Base-by-base conservation (phyloP, 257 asterid species). In the Craterostigma plantagineum region DNA sequence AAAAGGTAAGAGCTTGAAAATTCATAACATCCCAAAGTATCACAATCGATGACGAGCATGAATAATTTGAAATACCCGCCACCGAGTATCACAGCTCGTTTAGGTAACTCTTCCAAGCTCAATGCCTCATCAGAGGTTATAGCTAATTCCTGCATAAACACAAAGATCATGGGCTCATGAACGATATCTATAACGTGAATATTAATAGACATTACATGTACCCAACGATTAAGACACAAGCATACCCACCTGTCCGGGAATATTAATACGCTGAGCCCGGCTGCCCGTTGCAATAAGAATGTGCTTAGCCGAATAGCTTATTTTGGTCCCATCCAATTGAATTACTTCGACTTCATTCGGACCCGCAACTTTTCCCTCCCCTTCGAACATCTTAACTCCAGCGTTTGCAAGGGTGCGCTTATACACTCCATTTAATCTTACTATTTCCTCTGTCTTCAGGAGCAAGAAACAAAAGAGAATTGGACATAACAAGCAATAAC, bases 121-220 rank as follows among this genome's bases (percentile, higher is more conserved):
- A 90, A 68, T 47, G 95, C 95, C 62, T 90, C 99, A 55, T 90
- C 99, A 11, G 99, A 90, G 13, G 99, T 90, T 57, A 90, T 90
- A 36, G 75, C 91, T 53, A 90, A 57, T 58, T 90, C 99, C 99
- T 77, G 78, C 52, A 23, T 23, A 23, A 23, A 23, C 30, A 23
- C 30, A 23, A 23, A 6, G 2, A 2, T 23, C 30, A 23, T 2
- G 6, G 6, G 30, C 30, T 23, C 30, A 23, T 23, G 6, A 23
- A 23, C 30, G n/a, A n/a, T 23, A 23, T 6, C 6, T 23, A 23
- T 23, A 23, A 23, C 30, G 6, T 23, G 30, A 23, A 23, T 2
- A 23, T 23, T 2, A 23, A 23, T 23, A 23, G 2, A 2, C 30
- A 23, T 23, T 23, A 23, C 6, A 23, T 23, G 6, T 23, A 23